Evolutionary conservation across 805 yeast species (phyloP).

Genomic region (Middelhovenomyces tepae): DNA sequence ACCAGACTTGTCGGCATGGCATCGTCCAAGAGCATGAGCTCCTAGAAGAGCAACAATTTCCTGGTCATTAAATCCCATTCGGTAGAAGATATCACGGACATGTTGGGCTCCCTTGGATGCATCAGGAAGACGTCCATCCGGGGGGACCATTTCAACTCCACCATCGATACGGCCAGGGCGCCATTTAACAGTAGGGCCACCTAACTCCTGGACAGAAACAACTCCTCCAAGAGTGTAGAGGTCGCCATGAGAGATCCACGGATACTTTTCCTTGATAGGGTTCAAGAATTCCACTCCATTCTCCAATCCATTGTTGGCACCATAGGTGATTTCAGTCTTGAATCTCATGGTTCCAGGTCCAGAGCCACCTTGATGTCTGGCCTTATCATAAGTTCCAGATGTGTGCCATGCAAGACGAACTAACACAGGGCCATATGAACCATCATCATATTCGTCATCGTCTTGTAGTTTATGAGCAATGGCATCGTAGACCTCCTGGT

Average conservation of each 20-base stretch:
- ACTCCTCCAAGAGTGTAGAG: conserved; percentile 74
- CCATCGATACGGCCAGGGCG: conserved; percentile 67
- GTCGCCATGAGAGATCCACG: conserved; percentile 74
- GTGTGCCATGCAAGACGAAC: conserved; percentile 76
- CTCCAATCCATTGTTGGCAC: conserved; percentile 56
- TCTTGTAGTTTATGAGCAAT: conserved; percentile 53
- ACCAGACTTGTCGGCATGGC: conserved; percentile 53
- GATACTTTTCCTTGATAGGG: conserved; percentile 47
- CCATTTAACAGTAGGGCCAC: conserved; percentile 73
- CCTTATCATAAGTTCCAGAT: conserved; percentile 64
- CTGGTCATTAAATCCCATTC: conserved; percentile 61
- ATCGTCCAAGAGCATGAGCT: conserved; percentile 70
- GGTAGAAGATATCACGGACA: conserved; percentile 50
- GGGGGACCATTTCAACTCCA: conserved; percentile 42
- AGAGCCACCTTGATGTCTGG: conserved; percentile 38
- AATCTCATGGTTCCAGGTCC: conserved; percentile 61
- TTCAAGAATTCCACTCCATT: conserved; percentile 48
- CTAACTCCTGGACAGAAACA: conserved; percentile 66
- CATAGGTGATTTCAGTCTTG: conserved; percentile 42
- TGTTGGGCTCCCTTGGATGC: conserved; percentile 59
- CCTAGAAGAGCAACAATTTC: conserved; percentile 70
- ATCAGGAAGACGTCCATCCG: conserved; percentile 66
- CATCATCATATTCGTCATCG: conserved; percentile 44
- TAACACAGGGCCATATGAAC: conserved; percentile 63
- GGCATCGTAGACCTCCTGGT: conserved; percentile 67